These are phyloP conservation scores for Tylopilus subfusipes DNA, from an alignment of 768 basidiomycete species.

Conservation along the genomic window DNA sequence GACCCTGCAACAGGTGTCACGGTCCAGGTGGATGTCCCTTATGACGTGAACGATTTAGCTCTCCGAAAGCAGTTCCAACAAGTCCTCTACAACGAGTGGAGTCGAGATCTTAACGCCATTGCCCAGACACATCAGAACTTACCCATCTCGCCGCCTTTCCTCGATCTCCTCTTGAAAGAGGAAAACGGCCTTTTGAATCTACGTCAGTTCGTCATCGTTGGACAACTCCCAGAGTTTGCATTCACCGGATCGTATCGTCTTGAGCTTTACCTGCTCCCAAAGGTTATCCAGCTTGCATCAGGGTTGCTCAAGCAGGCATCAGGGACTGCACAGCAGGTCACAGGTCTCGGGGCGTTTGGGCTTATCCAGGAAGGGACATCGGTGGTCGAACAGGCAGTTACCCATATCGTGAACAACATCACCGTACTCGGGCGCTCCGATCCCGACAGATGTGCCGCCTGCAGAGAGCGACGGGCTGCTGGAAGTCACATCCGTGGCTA, in stretches of 20 bases:
- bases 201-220: slow-evolving; percentile 6
- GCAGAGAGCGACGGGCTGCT: slow-evolving; percentile 5
- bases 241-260: slow-evolving; percentile 15
- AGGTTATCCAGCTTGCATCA: background rate
- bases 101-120: background rate
- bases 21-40: slow-evolving; percentile 15
- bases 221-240: slow-evolving; percentile 12
- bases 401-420: slow-evolving; percentile 10
- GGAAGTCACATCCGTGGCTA: slow-evolving; percentile 9
- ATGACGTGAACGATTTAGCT: background rate
- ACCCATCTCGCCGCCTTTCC: background rate
- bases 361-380: background rate
- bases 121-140: background rate
- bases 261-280: slow-evolving; percentile 11
- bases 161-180: slow-evolving; percentile 3
- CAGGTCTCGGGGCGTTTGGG: background rate
- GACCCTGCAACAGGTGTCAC: background rate
- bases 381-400: background rate
- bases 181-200: background rate
- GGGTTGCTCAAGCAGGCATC: background rate
- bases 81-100: background rate
- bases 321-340: background rate
- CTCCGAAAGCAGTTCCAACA: slow-evolving; percentile 5
- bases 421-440: slow-evolving; percentile 6
- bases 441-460: slow-evolving; percentile 5